Base-by-base conservation (phyloP, 108 stramenopile species). In the Pseudonitzschia delicatissima region DNA sequence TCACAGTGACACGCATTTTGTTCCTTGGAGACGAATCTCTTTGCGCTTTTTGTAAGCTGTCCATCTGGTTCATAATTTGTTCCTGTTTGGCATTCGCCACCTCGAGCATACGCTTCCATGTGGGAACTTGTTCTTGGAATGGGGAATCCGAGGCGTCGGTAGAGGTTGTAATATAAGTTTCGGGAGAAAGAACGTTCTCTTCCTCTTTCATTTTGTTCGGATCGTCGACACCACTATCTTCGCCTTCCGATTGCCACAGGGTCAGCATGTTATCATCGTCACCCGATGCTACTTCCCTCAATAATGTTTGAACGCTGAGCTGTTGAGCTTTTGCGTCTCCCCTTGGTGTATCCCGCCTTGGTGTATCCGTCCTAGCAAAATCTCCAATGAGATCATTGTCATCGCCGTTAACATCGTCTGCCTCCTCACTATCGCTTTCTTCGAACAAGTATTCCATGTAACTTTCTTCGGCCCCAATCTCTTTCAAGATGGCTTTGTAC, bases 361-460 rank as follows among this genome's bases (percentile, higher is more conserved):
- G 7, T 49, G 48, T 8, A 17, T 49, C 21, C 37, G 8, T 39
- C 37, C 37, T 29, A 17, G 31, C 8, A 33, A 18, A 18, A 13
- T 47, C 59, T 11, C 35, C 39, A 17, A 21, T 23, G 9, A 20
- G 34, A 27, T 36, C 35, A 8, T 25, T 64, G 32, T 62, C 39
- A 13, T 25, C 45, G 23, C 35, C 0, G 8, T 52, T 40, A 0
- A 45, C 62, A 17, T 44, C 21, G 29, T 59, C 58, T 8, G 12
- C 50, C 9, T 44, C 62, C 4, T 66, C 65, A 2, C 52, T 32
- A n/a, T 27, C 26, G 34, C 26, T 25, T 1, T 66, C 65, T 31
- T 66, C 65, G 28, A 64, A 64, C 44, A 64, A 45, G 37, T 64
- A 45, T 9, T 47, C 44, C 44, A 48, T 64, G 45, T 21, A 23